Conservation (phyloP, 441 rosid species). For the Kokia cookei region DNA sequence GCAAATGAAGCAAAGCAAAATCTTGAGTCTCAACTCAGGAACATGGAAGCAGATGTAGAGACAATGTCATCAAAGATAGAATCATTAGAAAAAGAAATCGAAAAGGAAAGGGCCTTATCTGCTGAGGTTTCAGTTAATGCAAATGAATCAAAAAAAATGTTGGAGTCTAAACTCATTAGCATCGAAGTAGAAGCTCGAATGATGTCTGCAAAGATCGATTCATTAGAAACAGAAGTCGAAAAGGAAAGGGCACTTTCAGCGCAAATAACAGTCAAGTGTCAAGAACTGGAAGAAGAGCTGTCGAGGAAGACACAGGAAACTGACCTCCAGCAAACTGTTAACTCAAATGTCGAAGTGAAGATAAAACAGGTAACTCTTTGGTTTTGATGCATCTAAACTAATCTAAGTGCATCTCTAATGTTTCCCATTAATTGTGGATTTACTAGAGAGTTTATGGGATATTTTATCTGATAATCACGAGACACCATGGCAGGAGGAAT, state of each 20-base stretch:
- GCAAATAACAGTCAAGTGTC: constrained; percentile 45
- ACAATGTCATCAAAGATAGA: constrained; percentile 39
- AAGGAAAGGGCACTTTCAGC: constrained; percentile 42
- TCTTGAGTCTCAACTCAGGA: constrained; percentile 37
- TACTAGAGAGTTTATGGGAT: not conserved
- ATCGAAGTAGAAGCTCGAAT: constrained; percentile 41
- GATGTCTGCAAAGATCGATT: constrained; percentile 41
- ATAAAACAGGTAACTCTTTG: constrained; percentile 57
- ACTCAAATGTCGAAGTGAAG: constrained; percentile 40
- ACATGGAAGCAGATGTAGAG: constrained; percentile 42
- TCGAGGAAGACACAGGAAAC: constrained; percentile 41
- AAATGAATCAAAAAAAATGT: constrained; percentile 31
- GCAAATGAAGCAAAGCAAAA: constrained; percentile 44
- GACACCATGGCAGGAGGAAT: constrained; percentile 51
- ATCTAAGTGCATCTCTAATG: not conserved
- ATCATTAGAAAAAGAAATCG: constrained; percentile 47
- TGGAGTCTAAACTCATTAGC: constrained; percentile 40
- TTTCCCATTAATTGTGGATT: not conserved
- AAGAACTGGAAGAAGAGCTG: constrained; percentile 62
- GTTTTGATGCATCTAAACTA: not conserved
- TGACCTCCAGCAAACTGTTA: constrained; percentile 34
- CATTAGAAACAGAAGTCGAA: constrained; percentile 47
- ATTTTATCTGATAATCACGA: not conserved
- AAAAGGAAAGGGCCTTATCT: constrained; percentile 40
- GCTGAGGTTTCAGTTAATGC: constrained; percentile 35